Evolutionary conservation across 139 green algal species (phyloP).

Genomic region (Coelastrella sp.): DNA sequence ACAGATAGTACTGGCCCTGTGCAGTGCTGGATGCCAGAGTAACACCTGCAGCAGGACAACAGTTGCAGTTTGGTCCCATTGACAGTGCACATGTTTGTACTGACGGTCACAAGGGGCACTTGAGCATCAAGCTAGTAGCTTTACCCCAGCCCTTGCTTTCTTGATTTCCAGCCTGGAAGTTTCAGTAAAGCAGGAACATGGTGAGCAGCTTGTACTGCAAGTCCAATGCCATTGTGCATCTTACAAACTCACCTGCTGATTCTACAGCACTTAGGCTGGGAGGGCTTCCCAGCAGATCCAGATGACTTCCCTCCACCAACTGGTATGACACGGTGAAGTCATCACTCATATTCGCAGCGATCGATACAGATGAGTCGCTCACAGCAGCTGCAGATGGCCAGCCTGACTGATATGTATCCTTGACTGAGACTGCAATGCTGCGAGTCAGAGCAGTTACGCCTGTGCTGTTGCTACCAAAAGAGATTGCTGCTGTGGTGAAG

Average conservation of each 20-base stretch:
- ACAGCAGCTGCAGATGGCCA: constrained; percentile 47
- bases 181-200: no score
- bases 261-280: not conserved
- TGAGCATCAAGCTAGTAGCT: no score
- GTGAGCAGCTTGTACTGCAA: no score
- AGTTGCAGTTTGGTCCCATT: not conserved
- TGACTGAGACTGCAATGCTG: constrained; percentile 25
- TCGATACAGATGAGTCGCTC: constrained; percentile 8
- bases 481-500: constrained; percentile 27
- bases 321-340: not conserved
- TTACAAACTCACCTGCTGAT: not conserved
- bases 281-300: constrained; percentile 29
- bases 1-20: not conserved
- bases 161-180: not conserved
- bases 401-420: constrained; percentile 52
- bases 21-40: not conserved
- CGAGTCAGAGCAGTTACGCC: not conserved
- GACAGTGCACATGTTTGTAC: no score
- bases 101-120: no score
- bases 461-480: constrained; percentile 37
- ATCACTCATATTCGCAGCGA: constrained; percentile 56
- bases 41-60: constrained; percentile 23
- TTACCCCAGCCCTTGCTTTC: no score
- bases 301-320: not conserved
- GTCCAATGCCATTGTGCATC: not conserved